Percentiles rank a stretch among this genome's conserved stretches.
Evolutionary conservation across 352 stramenopile species (phyloP).

Genomic region (Pythium brassicae): DNA sequence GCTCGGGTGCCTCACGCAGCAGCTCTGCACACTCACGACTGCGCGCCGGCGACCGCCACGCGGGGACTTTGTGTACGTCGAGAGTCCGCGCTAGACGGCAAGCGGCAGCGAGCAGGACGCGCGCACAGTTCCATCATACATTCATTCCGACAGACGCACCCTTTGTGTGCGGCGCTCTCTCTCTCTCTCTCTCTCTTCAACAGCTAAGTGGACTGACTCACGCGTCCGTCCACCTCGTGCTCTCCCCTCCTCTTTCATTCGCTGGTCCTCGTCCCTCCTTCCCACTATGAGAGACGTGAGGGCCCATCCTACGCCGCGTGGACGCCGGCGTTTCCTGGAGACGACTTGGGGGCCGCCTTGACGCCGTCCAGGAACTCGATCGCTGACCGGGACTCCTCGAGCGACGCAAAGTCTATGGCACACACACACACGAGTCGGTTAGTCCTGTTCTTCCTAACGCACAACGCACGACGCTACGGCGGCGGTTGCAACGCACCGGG

Average conservation of each 20-base stretch:
- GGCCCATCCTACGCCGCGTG: conserved; percentile 10
- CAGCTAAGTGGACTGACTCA: no score
- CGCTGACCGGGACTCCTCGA: conserved; percentile 57
- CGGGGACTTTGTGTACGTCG: no score
- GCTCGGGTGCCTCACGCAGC: conserved; percentile 24
- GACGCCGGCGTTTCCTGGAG: conserved; percentile 20
- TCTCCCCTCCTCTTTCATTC: no score
- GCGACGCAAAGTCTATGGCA: conserved; percentile 42
- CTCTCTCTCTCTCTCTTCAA: no score
- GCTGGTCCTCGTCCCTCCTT: no score
- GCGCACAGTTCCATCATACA: neutral
- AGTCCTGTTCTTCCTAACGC: no score
- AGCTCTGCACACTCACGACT: conserved; percentile 8
- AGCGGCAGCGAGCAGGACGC: neutral
- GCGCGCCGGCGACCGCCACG: no score
- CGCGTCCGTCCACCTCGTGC: neutral
- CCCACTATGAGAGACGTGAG: no score
- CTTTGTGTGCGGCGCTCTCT: neutral
- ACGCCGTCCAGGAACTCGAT: conserved; percentile 45
- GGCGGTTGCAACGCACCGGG: conserved; percentile 42
- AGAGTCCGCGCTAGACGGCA: neutral
- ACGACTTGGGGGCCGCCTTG: conserved; percentile 13
- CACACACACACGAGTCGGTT: neutral
- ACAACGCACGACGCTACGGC: no score
- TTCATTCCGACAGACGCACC: neutral